Base-by-base conservation (phyloP, 2,329 filamentous ascomycete genomes). In the Chaetomiaceae sp. region DNA sequence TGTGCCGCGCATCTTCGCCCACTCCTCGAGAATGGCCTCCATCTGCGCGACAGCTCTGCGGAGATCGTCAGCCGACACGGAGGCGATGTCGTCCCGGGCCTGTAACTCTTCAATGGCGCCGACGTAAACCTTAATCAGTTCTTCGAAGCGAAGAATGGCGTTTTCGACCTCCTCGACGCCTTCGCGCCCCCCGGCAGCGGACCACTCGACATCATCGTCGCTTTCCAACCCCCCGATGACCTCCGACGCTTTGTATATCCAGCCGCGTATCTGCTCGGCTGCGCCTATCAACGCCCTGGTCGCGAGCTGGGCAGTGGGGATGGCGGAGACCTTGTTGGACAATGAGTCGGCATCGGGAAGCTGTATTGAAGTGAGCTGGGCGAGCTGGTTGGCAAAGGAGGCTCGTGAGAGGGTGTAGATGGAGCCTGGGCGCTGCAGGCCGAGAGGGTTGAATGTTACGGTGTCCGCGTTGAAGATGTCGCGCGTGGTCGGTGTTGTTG, bases 181-280 rank as follows among this genome's bases (percentile, higher is more conserved):
- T 65, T 91, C 86, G 51, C 85, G 75, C 2, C 93, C 93, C 42
- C 88, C 93, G 6, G 80, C 80, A 2, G 90, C 91, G 2, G 93
- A 90, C 93, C 93, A 98, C 65, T 97, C 91, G 14, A 97, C 89
- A 62, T 98, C 93, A 64, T 97, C 93, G 53, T 97, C 91, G 43
- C 90, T 89, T 63, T 97, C 89, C 34, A 98, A 72, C 5, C 90
- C 90, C 45, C 79, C 79, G 43, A 98, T 81, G 26, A 97, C 90
- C 58, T 95, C 88, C 0, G 84, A 84, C 0, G 91, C 91, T 65
- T 96, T 96, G 53, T 79, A 78, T 61, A 96, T 95, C 93, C 93
- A 98, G 59, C 85, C 84, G 53, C 85, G 79, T 55, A 98, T 97
- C 65, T 97, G 90, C 51, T 94, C 88, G 4, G 90, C 88, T 10